These are phyloP conservation scores for Aspergillus sp. DNA, from an alignment of 2,329 filamentous ascomycete species.

Conservation along the genomic window DNA sequence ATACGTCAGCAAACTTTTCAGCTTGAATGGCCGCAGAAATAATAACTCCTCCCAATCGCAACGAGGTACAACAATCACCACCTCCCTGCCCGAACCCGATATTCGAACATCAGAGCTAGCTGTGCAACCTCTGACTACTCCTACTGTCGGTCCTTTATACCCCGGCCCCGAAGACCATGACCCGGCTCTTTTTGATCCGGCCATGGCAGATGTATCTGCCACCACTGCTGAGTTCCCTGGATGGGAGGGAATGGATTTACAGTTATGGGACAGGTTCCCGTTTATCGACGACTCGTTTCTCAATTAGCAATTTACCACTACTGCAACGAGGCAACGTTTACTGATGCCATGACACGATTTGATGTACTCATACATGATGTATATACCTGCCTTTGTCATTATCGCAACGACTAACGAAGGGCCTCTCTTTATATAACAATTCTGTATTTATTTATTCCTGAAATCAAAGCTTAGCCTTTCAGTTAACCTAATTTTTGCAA, in stretches of 20 bases:
- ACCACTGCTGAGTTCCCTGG: conserved; percentile 23
- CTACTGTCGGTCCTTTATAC: conserved; percentile 11
- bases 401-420: neutral
- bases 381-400: neutral
- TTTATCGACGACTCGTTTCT: conserved; percentile 25
- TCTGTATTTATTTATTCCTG: too few species aligned
- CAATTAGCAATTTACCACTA: neutral
- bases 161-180: neutral
- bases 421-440: too few species aligned
- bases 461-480: too few species aligned
- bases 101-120: neutral
- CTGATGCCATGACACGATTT: neutral
- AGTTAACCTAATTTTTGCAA: too few species aligned
- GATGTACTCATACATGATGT: neutral
- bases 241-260: conserved; percentile 37
- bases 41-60: conserved; percentile 10
- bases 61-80: neutral
- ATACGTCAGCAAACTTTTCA: conserved; percentile 41
- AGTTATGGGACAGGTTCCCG: conserved; percentile 38
- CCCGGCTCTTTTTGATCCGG: conserved; percentile 7
- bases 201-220: conserved; percentile 4
- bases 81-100: conserved; percentile 1
- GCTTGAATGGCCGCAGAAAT: conserved; percentile 22
- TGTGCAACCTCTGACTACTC: conserved; percentile 8
- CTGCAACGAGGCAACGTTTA: neutral